phyloP scores from a whole-genome alignment of 345 rosid genomes.

The Brassica incana region DNA sequence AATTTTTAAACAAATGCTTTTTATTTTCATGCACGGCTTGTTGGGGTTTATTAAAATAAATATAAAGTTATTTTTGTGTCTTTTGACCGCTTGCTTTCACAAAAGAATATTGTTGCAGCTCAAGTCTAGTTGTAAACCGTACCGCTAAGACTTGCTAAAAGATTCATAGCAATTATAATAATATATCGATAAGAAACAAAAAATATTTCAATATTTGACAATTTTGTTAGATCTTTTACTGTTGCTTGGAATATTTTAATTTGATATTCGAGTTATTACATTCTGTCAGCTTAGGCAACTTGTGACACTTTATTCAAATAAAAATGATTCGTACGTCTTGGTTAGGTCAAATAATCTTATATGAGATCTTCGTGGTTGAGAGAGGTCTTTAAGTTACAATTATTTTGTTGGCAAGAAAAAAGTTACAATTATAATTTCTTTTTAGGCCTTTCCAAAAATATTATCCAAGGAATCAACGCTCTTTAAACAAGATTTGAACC shows the following conservation, averaged over 20 bases:
- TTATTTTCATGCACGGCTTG: constrained; percentile 37
- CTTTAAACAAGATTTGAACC: neutral
- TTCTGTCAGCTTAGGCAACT: constrained; percentile 38
- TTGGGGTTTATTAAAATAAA: constrained; percentile 5
- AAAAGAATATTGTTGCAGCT: constrained; percentile 39
- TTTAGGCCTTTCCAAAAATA: neutral
- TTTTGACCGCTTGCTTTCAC: constrained; percentile 42
- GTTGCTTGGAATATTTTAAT: constrained; percentile 17
- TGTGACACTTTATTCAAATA: constrained; percentile 29
- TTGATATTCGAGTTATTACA: constrained; percentile 28
- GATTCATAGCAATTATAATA: constrained; percentile 28
- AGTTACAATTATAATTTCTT: neutral
- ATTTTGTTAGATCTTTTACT: constrained; percentile 20
- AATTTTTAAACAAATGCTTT: constrained; percentile 16
- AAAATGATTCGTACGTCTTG: constrained; percentile 33
- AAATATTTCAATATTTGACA: constrained; percentile 14
- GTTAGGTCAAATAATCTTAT: constrained; percentile 39
- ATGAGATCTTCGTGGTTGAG: constrained; percentile 38
- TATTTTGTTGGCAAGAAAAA: neutral
- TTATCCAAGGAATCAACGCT: neutral
- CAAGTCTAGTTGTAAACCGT: constrained; percentile 40
- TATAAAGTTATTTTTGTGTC: constrained; percentile 27
- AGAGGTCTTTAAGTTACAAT: constrained; percentile 16
- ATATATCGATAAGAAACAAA: constrained; percentile 6
- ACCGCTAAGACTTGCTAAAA: constrained; percentile 31